Evolutionary conservation across 202 grass and related monocot genomes (phyloP), one percentile per base, ranked within the genome.

Genomic region (Setaria viridis): DNA sequence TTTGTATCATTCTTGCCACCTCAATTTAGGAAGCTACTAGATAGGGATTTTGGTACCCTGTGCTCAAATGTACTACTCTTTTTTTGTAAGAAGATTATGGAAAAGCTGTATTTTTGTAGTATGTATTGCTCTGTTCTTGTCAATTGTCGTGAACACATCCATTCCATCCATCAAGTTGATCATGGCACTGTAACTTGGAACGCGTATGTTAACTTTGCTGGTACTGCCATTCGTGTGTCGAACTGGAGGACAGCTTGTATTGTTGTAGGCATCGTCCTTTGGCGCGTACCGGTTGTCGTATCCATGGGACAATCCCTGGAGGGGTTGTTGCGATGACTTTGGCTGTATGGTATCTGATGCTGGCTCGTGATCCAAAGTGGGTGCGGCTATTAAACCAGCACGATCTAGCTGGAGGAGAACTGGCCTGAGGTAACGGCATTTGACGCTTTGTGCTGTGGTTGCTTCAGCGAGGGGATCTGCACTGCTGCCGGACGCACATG

Each of bases 1-100:
- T 85, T 91, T 91, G 86, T 88, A 88, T 65, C 63, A 87, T 80
- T 77, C 66, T 60, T 88, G 47, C 77, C 89, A 70, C 34, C 64
- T 78, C 72, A 67, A 73, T 43, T 29, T 58, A 88, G 82, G 78
- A 88, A 62, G 54, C 15, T 91, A 78, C 15, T 91, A 78, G 81
- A 47, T 84, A 77, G 85, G 78, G 50, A 67, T 88, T 91, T 91
- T 85, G 67, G 65, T 54, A 73, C 30, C 21, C 54, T 56, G 85
- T 39, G 19, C 46, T 77, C 69, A 55, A 51, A 77, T 57, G 81
- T 77, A 81, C 76, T 57, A 64, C 54, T 64, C 4, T 58, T 37
- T 58, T 9, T 19, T 86, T 65, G 19, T 77, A 60, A 70, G 8
- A 56, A 41, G 21, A 81, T 35, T n/a, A 14, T 48, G 46, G 47